Base-by-base conservation (phyloP, 2,329 filamentous ascomycete species). In the Furcasterigmium sp. region DNA sequence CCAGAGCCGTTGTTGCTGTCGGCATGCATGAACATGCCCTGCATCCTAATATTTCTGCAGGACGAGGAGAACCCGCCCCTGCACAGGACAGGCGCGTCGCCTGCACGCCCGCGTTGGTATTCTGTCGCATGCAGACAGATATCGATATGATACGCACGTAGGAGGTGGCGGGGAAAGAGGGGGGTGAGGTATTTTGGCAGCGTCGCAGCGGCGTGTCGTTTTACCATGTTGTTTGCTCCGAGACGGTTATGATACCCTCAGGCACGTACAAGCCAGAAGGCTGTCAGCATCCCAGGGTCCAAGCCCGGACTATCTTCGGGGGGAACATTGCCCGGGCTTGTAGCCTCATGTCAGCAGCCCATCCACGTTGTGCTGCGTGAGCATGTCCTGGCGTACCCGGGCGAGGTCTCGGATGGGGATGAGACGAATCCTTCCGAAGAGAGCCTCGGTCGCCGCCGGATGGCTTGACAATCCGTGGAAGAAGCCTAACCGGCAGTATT, bases 101-200 rank as follows among this genome's bases (percentile, higher is more conserved):
- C 29, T 15, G 29, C 29, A 14, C 29, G 29, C 29, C 7, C 29
- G 29, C 29, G 14, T 32, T 32, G 29, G 29, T 32, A 18, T 19
- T 39, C 34, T 34, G 38, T 38, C 25, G 38, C 44, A 32, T 32
- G 29, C 13, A 8, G 29, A 32, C 3, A 26, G 28, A 19, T 17
- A 39, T 37, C 34, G 20, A 41, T 20, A 41, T 28, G 25, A 39
- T 32, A 32, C 29, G 29, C 29, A 3, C 29, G 29, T 32, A 32
- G 17, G 29, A 32, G 28, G 28, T 13, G 25, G 25, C 25, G 25
- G 25, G 25, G 25, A 28, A 28, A 30, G 28, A 30, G 6, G 11
- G 15, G 11, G 9, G 29, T 32, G 25, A 32, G 29, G 29, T n/a
- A 32, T 15, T 32, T 32, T 32, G 29, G 29, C 13, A n/a, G 29